Evolutionary conservation across 768 basidiomycete genomes (phyloP).

Genomic region (Suillus luteus): DNA sequence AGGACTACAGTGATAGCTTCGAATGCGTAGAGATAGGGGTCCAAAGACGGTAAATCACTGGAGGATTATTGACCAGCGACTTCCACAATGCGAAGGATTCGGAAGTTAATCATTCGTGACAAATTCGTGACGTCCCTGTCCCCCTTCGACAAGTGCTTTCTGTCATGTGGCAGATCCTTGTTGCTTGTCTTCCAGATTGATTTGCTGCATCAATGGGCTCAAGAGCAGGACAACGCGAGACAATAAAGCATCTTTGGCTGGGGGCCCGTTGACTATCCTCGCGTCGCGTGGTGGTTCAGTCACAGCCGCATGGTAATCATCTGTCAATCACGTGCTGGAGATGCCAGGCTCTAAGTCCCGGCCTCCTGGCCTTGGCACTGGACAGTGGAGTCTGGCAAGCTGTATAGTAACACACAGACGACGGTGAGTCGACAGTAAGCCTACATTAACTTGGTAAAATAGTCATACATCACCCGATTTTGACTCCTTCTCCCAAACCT

Average conservation of each 20-base stretch:
- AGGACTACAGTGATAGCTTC: background rate
- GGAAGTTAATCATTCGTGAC: background rate
- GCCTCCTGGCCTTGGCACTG: background rate
- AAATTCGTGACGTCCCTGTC: background rate
- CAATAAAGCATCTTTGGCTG: background rate
- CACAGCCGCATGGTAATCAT: too few relatives aligned
- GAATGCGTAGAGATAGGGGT: background rate
- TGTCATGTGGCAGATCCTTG: background rate
- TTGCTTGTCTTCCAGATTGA: background rate
- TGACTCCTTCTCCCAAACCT: slow-evolving; percentile 50
- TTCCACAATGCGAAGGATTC: background rate
- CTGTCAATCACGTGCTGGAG: background rate
- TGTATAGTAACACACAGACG: background rate
- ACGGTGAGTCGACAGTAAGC: background rate
- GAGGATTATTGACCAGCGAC: background rate
- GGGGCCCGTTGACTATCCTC: background rate
- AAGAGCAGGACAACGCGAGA: background rate
- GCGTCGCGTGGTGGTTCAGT: background rate
- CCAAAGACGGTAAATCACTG: background rate
- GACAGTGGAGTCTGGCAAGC: background rate
- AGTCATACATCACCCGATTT: background rate
- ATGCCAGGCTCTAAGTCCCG: background rate
- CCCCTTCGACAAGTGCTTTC: background rate
- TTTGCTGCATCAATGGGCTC: background rate
- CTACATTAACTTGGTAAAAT: background rate